A percentile compares a stretch with the other conserved stretches of the same genome.
Conservation (phyloP, 331 rosid genomes). For the Spiraea crenata region DNA sequence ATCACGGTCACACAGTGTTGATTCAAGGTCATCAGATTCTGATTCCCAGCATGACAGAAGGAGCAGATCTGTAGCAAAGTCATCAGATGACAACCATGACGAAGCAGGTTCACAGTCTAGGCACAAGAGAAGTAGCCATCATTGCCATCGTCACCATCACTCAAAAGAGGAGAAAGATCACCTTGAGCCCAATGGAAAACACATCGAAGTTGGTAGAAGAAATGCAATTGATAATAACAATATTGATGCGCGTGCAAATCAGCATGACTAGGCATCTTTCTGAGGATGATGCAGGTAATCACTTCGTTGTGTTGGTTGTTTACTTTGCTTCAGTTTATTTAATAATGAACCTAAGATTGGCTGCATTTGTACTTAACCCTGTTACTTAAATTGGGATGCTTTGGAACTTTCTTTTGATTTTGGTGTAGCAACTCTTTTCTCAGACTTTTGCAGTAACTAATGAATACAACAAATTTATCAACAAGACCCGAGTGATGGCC, state of each 20-base stretch:
- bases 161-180: constrained; percentile 36
- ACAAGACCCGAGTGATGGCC: too few relatives aligned
- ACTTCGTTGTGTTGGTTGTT: not conserved
- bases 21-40: constrained; percentile 21
- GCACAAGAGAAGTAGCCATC: constrained; percentile 38
- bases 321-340: not conserved
- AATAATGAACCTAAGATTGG: not conserved
- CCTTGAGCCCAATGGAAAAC: constrained; percentile 27
- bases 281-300: not conserved
- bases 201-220: constrained; percentile 9
- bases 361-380: not conserved
- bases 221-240: constrained; percentile 11
- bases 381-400: not conserved
- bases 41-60: constrained; percentile 25
- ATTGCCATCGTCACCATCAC: constrained; percentile 30
- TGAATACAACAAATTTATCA: not conserved
- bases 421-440: not conserved
- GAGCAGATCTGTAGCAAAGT: constrained; percentile 47
- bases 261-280: constrained; percentile 11
- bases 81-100: constrained; percentile 51
- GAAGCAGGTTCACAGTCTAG: constrained; percentile 32
- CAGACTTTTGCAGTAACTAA: not conserved
- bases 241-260: constrained; percentile 21
- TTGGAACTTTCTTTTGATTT: too few relatives aligned
- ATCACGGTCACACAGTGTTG: constrained; percentile 8